Evolutionary conservation across 2,329 filamentous ascomycete species (phyloP).

Genomic region (Simplicillium sp.): DNA sequence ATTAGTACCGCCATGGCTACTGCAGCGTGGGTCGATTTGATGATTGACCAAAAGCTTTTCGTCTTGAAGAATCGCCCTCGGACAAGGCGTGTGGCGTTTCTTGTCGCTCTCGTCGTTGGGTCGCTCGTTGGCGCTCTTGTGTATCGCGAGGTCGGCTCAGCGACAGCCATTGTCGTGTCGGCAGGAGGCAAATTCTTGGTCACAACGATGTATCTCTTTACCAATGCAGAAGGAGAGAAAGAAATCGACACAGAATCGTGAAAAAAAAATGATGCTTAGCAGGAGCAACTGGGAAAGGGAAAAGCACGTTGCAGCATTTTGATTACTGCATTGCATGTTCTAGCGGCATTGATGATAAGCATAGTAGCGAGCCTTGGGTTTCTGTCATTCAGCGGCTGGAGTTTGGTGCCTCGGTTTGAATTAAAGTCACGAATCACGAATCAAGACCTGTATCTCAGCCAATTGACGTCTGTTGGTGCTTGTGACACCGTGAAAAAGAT

Average conservation of each 20-base stretch:
- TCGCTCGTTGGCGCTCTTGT: slow-evolving; percentile 42
- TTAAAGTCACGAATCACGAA: too few relatives aligned
- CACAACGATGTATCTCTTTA: slow-evolving; percentile 33
- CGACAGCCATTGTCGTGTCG: slow-evolving; percentile 31
- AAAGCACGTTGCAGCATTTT: too few relatives aligned
- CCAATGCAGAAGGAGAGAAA: slow-evolving; percentile 20
- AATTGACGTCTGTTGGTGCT: too few relatives aligned
- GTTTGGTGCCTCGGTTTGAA: too few relatives aligned
- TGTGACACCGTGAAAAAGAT: too few relatives aligned
- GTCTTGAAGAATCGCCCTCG: slow-evolving; percentile 34
- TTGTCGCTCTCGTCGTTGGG: slow-evolving; percentile 35
- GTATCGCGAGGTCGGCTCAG: slow-evolving; percentile 31
- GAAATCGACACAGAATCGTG: background rate
- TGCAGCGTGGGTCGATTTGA: slow-evolving; percentile 50
- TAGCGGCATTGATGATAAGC: too few relatives aligned
- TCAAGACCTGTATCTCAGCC: too few relatives aligned
- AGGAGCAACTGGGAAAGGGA: too few relatives aligned
- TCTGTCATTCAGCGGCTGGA: too few relatives aligned
- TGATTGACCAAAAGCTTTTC: slow-evolving; percentile 44
- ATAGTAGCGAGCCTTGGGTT: too few relatives aligned
- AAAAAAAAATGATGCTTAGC: background rate
- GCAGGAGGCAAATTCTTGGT: slow-evolving; percentile 36
- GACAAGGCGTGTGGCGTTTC: slow-evolving; percentile 39
- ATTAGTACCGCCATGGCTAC: slow-evolving; percentile 58
- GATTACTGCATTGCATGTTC: too few relatives aligned